phyloP scores from a whole-genome alignment of 1,284 basidiomycete species.

The Trametes hirsuta region DNA sequence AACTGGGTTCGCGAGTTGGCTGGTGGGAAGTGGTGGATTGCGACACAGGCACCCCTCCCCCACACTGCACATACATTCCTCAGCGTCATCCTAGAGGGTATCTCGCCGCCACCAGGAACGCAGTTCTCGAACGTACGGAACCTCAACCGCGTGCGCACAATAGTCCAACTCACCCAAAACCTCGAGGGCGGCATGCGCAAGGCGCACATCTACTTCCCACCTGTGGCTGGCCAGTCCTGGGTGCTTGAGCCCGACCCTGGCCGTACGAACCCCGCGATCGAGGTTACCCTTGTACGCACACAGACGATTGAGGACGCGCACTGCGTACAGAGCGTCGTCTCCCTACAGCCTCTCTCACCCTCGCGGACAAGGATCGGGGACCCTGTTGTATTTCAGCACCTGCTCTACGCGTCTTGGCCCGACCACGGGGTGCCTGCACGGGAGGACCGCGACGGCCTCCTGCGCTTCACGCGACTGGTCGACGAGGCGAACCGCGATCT shows the following conservation, averaged over 20 bases:
- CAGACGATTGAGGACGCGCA: constrained; percentile 53
- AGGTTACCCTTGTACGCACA: constrained; percentile 55
- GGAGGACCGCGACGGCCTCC: constrained; percentile 56
- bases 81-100: constrained; percentile 60
- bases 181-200: constrained; percentile 69
- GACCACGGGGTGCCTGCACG: constrained; percentile 77
- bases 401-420: constrained; percentile 80
- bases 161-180: constrained; percentile 79
- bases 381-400: constrained; percentile 62
- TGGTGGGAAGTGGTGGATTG: constrained; percentile 82
- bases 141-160: constrained; percentile 58
- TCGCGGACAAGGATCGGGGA: constrained; percentile 30
- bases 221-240: constrained; percentile 55
- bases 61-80: constrained; percentile 75
- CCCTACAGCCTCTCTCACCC: constrained; percentile 33
- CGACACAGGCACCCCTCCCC: constrained; percentile 78
- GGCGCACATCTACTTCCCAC: constrained; percentile 77
- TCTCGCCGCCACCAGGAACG: constrained; percentile 43
- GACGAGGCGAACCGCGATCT: constrained; percentile 59
- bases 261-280: constrained; percentile 44
- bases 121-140: constrained; percentile 17
- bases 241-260: constrained; percentile 52
- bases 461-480: constrained; percentile 65
- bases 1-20: constrained; percentile 77
- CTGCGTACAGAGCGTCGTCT: constrained; percentile 61